Conservation (phyloP, 192 early-diverging fungal species). For the Umbelopsis ramanniana region DNA sequence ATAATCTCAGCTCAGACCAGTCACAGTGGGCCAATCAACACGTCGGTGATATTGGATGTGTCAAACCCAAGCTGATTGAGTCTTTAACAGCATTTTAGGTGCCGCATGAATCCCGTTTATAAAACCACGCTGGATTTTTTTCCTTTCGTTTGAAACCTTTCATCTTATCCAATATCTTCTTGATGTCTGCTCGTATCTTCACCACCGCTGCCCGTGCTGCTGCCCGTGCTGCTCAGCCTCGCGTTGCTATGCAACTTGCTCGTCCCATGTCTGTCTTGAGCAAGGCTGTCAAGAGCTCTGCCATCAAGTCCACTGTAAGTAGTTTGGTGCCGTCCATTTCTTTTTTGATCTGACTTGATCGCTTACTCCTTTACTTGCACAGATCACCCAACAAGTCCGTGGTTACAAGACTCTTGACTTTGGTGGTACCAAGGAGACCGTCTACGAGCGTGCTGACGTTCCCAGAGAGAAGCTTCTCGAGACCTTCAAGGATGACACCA, state of each 20-base stretch:
- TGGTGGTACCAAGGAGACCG: slow-evolving; percentile 88
- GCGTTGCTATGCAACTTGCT: slow-evolving; percentile 28
- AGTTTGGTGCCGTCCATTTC: not conserved
- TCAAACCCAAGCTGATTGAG: slow-evolving; percentile 13
- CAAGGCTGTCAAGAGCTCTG: slow-evolving; percentile 21
- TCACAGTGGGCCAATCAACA: slow-evolving; percentile 15
- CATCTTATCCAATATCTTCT: not conserved
- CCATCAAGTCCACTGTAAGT: slow-evolving; percentile 38
- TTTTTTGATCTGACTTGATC: not conserved
- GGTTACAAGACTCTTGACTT: slow-evolving; percentile 94
- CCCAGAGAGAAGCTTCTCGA: slow-evolving; percentile 89
- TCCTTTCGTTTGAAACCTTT: not conserved
- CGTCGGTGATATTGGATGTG: slow-evolving; percentile 16
- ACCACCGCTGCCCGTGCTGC: slow-evolving; percentile 37
- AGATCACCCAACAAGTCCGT: slow-evolving; percentile 57
- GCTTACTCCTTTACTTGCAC: not conserved
- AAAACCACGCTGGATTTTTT: not conserved
- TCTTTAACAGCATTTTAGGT: not conserved
- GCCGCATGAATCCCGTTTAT: not conserved
- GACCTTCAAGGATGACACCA: slow-evolving; percentile 91
- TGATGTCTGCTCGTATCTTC: slow-evolving; percentile 42
- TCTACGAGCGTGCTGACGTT: slow-evolving; percentile 94
- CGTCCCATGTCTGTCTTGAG: slow-evolving; percentile 33
- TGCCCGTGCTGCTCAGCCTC: slow-evolving; percentile 34
- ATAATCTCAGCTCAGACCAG: slow-evolving; percentile 15